Percentiles rank a stretch among this genome's conserved stretches.
phyloP scores from a whole-genome alignment of 805 yeast species.

The Nakazawaea wickerhamii region DNA sequence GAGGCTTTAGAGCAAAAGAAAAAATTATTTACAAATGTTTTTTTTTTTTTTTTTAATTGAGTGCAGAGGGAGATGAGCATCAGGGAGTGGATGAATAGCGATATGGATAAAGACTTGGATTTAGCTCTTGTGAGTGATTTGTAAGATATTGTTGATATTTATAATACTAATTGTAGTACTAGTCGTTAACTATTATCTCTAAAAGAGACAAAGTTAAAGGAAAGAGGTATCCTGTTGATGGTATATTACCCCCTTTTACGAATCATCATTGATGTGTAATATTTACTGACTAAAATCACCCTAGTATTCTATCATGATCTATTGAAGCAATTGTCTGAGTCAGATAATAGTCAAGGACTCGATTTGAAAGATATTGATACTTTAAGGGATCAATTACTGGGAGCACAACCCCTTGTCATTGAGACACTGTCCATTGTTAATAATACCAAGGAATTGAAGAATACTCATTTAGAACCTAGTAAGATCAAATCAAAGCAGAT shows the following conservation, averaged over 20 bases:
- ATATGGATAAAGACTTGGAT: neutral
- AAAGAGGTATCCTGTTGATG: constrained; percentile 1
- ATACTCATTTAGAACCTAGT: neutral
- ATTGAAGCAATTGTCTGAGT: too few relatives aligned
- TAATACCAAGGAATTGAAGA: too few relatives aligned
- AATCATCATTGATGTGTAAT: neutral
- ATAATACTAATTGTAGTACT: neutral
- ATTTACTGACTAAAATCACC: neutral
- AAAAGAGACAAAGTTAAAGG: neutral
- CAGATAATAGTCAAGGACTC: too few relatives aligned
- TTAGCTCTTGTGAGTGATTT: constrained; percentile 1
- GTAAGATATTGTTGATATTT: too few relatives aligned
- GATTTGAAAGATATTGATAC: neutral
- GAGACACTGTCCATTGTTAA: neutral
- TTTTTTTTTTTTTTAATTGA: neutral
- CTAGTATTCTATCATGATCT: neutral
- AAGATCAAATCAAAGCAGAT: neutral
- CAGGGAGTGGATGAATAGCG: too few relatives aligned
- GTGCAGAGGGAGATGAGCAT: neutral
- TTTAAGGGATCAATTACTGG: neutral
- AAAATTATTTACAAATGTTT: too few relatives aligned
- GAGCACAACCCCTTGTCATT: neutral
- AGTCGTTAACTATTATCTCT: constrained; percentile 2
- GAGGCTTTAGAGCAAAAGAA: too few relatives aligned
- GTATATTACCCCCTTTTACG: constrained; percentile 1